Evolutionary conservation across 495 filamentous ascomycete genomes (phyloP).

Genomic region (Penicillium salamii): DNA sequence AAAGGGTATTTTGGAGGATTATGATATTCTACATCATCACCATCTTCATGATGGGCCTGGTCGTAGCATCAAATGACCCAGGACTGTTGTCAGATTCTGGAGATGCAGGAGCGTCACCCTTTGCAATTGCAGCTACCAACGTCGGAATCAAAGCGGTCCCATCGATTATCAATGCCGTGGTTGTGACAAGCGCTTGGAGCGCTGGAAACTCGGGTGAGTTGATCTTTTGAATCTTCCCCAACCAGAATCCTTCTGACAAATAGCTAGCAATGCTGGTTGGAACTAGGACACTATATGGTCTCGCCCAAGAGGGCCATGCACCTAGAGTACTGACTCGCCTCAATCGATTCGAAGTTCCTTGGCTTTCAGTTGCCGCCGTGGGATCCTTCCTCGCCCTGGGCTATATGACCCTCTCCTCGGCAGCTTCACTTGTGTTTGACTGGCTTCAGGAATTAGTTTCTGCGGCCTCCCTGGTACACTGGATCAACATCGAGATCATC

Average conservation of each 20-base stretch:
- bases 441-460: conserved; percentile 53
- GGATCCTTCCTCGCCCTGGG: conserved; percentile 45
- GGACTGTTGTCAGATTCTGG: conserved; percentile 34
- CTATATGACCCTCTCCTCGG: conserved; percentile 49
- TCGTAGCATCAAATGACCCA: conserved; percentile 40
- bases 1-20: conserved; percentile 29
- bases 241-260: neutral
- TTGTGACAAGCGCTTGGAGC: conserved; percentile 36
- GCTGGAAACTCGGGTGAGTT: conserved; percentile 34
- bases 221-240: neutral
- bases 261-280: conserved; percentile 28
- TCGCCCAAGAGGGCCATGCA: conserved; percentile 35
- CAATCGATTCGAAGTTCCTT: conserved; percentile 58
- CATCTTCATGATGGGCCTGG: conserved; percentile 34
- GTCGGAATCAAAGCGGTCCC: conserved; percentile 33
- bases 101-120: conserved; percentile 31
- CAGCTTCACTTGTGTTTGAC: conserved; percentile 50
- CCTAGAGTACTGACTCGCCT: conserved; percentile 43
- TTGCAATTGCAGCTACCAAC: conserved; percentile 42
- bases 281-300: conserved; percentile 35
- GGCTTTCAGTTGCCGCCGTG: conserved; percentile 37
- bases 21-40: conserved; percentile 32
- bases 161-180: conserved; percentile 46
- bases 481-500: conserved; percentile 48
- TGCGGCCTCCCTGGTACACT: conserved; percentile 46